phyloP scores from a whole-genome alignment of 2,329 filamentous ascomycete species.

The Bipolaris sorokiniana region DNA sequence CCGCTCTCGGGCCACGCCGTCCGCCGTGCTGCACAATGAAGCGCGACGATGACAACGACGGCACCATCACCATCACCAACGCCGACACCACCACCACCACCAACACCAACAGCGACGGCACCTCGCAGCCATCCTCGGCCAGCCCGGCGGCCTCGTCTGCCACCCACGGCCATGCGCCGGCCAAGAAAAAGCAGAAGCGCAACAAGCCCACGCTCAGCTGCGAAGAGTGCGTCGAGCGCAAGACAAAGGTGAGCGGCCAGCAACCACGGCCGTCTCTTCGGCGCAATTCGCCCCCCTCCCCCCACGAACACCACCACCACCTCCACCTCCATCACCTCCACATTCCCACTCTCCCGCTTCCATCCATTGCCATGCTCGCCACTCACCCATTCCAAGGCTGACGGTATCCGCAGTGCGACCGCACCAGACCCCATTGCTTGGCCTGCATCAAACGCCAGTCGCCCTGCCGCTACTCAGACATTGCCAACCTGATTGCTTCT shows the following conservation, averaged over 20 bases:
- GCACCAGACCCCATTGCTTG: slow-evolving; percentile 64
- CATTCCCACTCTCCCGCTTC: no score
- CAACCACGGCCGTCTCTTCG: background rate
- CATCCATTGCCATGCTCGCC: no score
- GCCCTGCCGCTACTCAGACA: slow-evolving; percentile 74
- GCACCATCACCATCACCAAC: background rate
- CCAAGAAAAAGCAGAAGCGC: slow-evolving; percentile 76
- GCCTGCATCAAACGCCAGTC: slow-evolving; percentile 77
- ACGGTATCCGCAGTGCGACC: slow-evolving; percentile 66
- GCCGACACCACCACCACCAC: background rate
- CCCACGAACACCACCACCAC: no score
- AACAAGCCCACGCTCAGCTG: slow-evolving; percentile 85
- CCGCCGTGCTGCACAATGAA: slow-evolving; percentile 6
- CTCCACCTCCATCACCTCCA: no score
- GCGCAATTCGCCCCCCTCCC: background rate
- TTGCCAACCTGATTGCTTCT: slow-evolving; percentile 70
- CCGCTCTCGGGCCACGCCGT: background rate
- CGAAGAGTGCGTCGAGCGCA: slow-evolving; percentile 79
- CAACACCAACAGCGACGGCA: slow-evolving; percentile 4
- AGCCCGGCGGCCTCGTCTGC: slow-evolving; percentile 29
- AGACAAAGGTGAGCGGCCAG: slow-evolving; percentile 69
- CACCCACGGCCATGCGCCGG: slow-evolving; percentile 39
- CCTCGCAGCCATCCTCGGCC: slow-evolving; percentile 21
- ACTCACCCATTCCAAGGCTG: slow-evolving; percentile 9
- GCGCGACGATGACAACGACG: background rate